A percentile compares a stretch with the other conserved stretches of the same genome.
phyloP scores from a whole-genome alignment of 257 asterid species.

The Jasminum sambac region DNA sequence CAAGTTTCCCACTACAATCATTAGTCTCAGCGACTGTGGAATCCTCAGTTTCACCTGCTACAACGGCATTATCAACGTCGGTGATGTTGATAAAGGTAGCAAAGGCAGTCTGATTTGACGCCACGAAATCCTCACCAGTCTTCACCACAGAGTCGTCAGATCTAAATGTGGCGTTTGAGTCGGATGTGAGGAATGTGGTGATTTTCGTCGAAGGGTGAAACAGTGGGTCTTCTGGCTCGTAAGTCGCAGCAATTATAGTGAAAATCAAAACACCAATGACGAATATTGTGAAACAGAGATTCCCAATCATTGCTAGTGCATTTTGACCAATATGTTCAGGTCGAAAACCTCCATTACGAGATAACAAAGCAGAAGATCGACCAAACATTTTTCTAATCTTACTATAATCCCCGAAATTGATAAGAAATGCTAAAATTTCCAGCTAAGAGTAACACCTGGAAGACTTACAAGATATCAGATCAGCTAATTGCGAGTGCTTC shows the following conservation, averaged over 20 bases:
- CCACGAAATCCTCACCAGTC: constrained; percentile 94
- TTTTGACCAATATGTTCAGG: constrained; percentile 80
- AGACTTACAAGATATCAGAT: no score
- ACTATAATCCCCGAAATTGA: constrained; percentile 18
- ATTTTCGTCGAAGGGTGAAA: constrained; percentile 87
- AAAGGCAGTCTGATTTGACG: constrained; percentile 71
- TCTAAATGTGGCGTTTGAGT: constrained; percentile 77
- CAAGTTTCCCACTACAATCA: constrained; percentile 49
- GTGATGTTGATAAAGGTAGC: constrained; percentile 67
- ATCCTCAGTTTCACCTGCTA: constrained; percentile 16
- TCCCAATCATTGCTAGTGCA: constrained; percentile 75
- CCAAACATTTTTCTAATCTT: constrained; percentile 43
- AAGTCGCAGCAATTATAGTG: constrained; percentile 87
- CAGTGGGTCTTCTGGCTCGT: constrained; percentile 89
- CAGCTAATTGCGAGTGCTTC: no score
- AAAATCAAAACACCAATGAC: constrained; percentile 81
- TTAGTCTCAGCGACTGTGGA: constrained; percentile 4
- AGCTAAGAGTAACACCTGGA: background rate
- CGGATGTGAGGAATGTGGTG: constrained; percentile 75
- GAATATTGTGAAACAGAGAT: constrained; percentile 72
- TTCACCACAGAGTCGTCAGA: constrained; percentile 69
- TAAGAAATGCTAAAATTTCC: background rate
- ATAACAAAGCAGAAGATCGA: constrained; percentile 44
- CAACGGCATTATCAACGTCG: constrained; percentile 58
- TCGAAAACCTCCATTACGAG: constrained; percentile 62